These are phyloP conservation scores for Cornus suecica DNA, from an alignment of 148 eudicot genomes.

Conservation along the genomic window DNA sequence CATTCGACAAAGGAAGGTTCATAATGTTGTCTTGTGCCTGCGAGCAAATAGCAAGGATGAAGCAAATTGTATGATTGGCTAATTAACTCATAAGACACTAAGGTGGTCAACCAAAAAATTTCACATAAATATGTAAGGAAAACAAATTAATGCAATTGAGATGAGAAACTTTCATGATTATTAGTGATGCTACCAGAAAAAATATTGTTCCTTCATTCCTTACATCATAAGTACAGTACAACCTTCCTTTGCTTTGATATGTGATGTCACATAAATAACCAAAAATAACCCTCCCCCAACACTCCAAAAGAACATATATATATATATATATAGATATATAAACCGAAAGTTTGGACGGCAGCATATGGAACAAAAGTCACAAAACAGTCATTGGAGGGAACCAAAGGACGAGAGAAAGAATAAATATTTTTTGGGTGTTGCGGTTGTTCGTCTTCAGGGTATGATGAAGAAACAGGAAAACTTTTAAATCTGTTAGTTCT, in stretches of 20 bases:
- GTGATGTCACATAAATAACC: not conserved
- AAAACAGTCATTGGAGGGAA: too few relatives aligned
- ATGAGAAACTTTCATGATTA: not conserved
- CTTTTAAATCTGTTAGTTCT: too few relatives aligned
- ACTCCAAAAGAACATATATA: too few relatives aligned
- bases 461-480: too few relatives aligned
- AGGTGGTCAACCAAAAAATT: not conserved
- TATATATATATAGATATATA: too few relatives aligned
- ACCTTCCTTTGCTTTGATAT: not conserved
- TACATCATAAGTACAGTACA: not conserved
- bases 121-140: not conserved
- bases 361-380: too few relatives aligned
- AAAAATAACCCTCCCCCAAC: too few relatives aligned
- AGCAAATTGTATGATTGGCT: not conserved
- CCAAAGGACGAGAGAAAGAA: too few relatives aligned
- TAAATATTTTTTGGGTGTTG: too few relatives aligned
- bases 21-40: slow-evolving; percentile 96
- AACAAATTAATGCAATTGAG: not conserved
- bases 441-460: too few relatives aligned
- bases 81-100: not conserved
- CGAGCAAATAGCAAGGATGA: slow-evolving; percentile 10
- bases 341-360: too few relatives aligned
- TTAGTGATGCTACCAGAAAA: slow-evolving; percentile 1
- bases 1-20: slow-evolving; percentile 85
- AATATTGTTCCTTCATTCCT: slow-evolving; percentile 2